phyloP scores from a whole-genome alignment of 768 basidiomycete genomes.

The Crepidotus variabilis region DNA sequence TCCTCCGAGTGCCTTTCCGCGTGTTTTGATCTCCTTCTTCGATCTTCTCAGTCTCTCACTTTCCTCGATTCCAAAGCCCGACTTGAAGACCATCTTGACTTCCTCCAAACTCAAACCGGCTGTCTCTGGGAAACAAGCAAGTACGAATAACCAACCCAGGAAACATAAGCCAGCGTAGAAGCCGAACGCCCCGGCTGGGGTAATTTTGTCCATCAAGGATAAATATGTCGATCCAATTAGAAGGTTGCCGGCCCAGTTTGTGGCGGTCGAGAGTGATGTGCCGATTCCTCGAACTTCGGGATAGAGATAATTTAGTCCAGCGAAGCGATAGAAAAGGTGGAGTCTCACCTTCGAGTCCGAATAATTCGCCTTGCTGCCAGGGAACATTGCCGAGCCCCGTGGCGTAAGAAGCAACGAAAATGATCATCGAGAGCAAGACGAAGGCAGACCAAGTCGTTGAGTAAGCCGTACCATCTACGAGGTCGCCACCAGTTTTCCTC shows the following conservation, averaged over 20 bases:
- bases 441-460: conserved; percentile 59
- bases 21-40: conserved; percentile 40
- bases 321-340: background rate
- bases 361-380: conserved; percentile 87
- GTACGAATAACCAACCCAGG: conserved; percentile 65
- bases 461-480: conserved; percentile 58
- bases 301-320: background rate
- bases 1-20: conserved; percentile 15
- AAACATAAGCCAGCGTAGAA: conserved; percentile 75
- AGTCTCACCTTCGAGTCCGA: conserved; percentile 63
- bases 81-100: conserved; percentile 56
- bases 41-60: conserved; percentile 44
- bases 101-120: conserved; percentile 70
- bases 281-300: conserved; percentile 68
- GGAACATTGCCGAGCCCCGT: conserved; percentile 78
- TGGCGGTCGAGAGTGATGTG: conserved; percentile 68
- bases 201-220: conserved; percentile 70
- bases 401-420: conserved; percentile 81
- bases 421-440: conserved; percentile 77
- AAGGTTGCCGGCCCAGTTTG: conserved; percentile 77
- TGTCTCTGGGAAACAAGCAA: conserved; percentile 76
- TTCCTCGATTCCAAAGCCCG: conserved; percentile 62
- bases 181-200: conserved; percentile 72
- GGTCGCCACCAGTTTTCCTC: conserved; percentile 50
- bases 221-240: conserved; percentile 79